Base-by-base conservation (phyloP, 495 filamentous ascomycete species). In the Annulohypoxylon maeteangense region DNA sequence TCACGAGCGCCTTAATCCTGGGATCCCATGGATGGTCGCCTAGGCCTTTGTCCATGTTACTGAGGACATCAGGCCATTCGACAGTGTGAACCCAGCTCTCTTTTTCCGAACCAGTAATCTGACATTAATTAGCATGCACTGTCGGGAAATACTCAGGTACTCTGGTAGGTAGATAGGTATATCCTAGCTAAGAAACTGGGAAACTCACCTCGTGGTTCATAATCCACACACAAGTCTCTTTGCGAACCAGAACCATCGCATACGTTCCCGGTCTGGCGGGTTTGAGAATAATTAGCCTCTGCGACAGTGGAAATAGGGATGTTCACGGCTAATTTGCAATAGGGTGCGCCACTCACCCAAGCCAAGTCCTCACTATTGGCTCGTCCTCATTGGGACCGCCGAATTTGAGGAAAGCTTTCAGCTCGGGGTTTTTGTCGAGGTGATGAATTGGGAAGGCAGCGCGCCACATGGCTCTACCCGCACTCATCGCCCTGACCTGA, bases 51-150 rank as follows among this genome's bases (percentile, higher is more conserved):
- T 86, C 84, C 76, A 87, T 83, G 65, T 82, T 79, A 2, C 74
- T 74, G n/a, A 88, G 75, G 6, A 88, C 85, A 58, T 90, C 87
- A n/a, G 83, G 79, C 7, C 72, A 62, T 12, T 83, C 81, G 67
- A 88, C 84, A 16, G 84, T 86, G 69, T 86, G 80, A 64, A 78
- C 83, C 82, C 87, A 88, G 62, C 76, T 82, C 65, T 86, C 82
- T 60, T 81, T 74, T 66, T 84, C 84, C 20, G 78, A 82, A 5
- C 81, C 84, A 10, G 83, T 85, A 32, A 81, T 77, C 82, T 85
- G 59, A 20, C 22, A 16, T 23, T 44, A 62, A 50, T 66, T 70
- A 71, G 55, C 38, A 25, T n/a, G 7, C 22, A 22, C 11, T 71
- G 14, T n/a, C 47, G 31, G 4, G 29, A 20, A n/a, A 29, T 6